These are phyloP conservation scores for Hirsutella rhossiliensis DNA, from an alignment of 2,329 filamentous ascomycete species.

Conservation along the genomic window DNA sequence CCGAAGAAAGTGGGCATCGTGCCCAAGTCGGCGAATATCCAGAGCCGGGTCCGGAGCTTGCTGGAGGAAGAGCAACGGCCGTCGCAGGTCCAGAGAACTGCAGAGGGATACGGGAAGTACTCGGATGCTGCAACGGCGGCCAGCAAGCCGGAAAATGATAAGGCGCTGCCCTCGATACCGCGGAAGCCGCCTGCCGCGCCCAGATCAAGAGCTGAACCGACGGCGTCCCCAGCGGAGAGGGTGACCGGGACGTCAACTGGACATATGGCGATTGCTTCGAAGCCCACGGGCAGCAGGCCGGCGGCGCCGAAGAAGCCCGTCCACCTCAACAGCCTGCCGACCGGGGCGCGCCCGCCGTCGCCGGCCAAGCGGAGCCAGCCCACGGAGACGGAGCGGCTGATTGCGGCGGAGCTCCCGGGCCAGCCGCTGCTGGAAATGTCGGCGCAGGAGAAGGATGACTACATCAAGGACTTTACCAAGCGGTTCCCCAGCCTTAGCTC, in stretches of 20 bases:
- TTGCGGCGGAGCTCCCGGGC: conserved; percentile 33
- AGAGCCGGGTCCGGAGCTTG: conserved; percentile 79
- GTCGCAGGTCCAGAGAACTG: conserved; percentile 51
- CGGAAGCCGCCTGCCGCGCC: conserved; percentile 35
- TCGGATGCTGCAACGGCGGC: conserved; percentile 41
- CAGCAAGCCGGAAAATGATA: conserved; percentile 26
- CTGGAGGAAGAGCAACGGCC: conserved; percentile 63
- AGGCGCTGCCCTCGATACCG: conserved; percentile 30
- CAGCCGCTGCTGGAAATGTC: conserved; percentile 43
- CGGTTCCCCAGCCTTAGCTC: conserved; percentile 75
- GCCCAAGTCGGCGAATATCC: conserved; percentile 69
- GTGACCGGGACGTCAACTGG: conserved; percentile 7
- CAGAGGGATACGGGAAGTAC: conserved; percentile 82
- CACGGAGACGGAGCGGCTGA: conserved; percentile 22
- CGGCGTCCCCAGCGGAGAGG: conserved; percentile 4
- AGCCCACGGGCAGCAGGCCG: conserved; percentile 26
- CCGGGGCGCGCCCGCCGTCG: conserved; percentile 28
- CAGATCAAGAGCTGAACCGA: conserved; percentile 11
- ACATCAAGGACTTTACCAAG: conserved; percentile 62
- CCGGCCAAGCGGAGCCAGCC: conserved; percentile 28
- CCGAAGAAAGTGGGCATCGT: conserved; percentile 46
- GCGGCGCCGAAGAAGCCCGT: conserved; percentile 48
- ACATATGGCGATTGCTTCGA: conserved; percentile 13
- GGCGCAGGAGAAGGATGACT: conserved; percentile 50
- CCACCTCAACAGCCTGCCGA: conserved; percentile 45